Percentiles rank a stretch among this genome's conserved stretches.
Evolutionary conservation across 2,329 filamentous ascomycete genomes (phyloP).

Genomic region (Diplodia intermedia): DNA sequence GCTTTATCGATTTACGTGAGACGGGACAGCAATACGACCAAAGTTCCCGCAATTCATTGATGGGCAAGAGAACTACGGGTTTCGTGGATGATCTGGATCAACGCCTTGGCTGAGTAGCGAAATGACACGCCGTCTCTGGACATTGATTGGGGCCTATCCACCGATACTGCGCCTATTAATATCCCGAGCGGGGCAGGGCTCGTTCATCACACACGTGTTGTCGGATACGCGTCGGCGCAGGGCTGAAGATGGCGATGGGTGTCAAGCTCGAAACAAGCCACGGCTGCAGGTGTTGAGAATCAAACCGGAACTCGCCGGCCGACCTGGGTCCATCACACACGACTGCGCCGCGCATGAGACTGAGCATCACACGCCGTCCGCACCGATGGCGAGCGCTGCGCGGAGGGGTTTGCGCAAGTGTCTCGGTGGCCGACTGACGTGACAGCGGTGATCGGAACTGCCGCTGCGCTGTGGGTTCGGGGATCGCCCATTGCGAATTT

Average conservation of each 20-base stretch:
- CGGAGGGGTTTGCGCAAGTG: slow-evolving; percentile 2
- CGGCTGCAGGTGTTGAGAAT: slow-evolving; percentile 10
- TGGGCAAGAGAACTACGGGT: background rate
- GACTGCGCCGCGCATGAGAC: background rate
- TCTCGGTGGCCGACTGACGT: slow-evolving; percentile 15
- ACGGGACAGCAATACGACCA: slow-evolving; percentile 4
- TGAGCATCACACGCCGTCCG: background rate
- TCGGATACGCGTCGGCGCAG: slow-evolving; percentile 21
- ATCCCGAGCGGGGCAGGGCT: slow-evolving; percentile 11
- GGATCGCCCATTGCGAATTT: slow-evolving; percentile 17
- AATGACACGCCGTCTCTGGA: slow-evolving; percentile 1
- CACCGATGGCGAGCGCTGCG: background rate
- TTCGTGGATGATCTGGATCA: slow-evolving; percentile 23
- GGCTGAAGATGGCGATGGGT: slow-evolving; percentile 11
- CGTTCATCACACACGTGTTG: slow-evolving; percentile 20
- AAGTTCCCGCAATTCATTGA: slow-evolving; percentile 19
- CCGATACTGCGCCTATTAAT: slow-evolving; percentile 17
- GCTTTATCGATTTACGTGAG: slow-evolving; percentile 26
- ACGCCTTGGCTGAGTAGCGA: slow-evolving; percentile 21
- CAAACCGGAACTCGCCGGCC: slow-evolving; percentile 14
- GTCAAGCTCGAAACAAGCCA: slow-evolving; percentile 16
- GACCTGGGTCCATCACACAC: background rate
- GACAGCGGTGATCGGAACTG: slow-evolving; percentile 2
- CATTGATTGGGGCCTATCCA: slow-evolving; percentile 11
- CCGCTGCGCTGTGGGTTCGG: slow-evolving; percentile 4